phyloP scores from a whole-genome alignment of 768 basidiomycete species.

The Mycena venus region DNA sequence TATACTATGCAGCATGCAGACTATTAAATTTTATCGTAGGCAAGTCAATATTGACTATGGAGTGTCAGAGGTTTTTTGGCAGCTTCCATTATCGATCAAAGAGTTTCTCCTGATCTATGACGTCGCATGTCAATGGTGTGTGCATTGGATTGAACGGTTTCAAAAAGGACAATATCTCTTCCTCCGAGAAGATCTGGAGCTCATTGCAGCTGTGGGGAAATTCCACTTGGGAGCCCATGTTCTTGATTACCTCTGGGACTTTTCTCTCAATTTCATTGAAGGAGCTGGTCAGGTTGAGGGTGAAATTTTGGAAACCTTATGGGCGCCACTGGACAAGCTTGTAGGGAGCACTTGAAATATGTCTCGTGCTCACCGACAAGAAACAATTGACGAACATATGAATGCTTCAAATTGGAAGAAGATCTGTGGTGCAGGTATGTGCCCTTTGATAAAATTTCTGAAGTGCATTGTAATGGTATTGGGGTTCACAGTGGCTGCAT shows the following conservation, averaged over 20 bases:
- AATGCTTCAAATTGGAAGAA: slow-evolving; percentile 51
- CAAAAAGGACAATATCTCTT: neutral
- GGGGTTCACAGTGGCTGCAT: neutral
- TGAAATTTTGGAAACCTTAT: slow-evolving; percentile 50
- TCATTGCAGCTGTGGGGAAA: slow-evolving; percentile 19
- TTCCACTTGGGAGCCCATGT: slow-evolving; percentile 36
- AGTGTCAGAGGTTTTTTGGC: slow-evolving; percentile 35
- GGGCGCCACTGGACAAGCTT: slow-evolving; percentile 44
- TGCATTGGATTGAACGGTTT: slow-evolving; percentile 34
- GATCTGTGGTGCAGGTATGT: slow-evolving; percentile 36
- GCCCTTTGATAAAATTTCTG: neutral
- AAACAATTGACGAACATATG: slow-evolving; percentile 48
- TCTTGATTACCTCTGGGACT: slow-evolving; percentile 3
- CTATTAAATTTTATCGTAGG: slow-evolving; percentile 17
- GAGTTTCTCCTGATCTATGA: slow-evolving; percentile 42
- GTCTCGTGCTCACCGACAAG: slow-evolving; percentile 37
- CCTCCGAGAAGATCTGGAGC: neutral
- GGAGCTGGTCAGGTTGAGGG: slow-evolving; percentile 47
- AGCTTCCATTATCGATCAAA: neutral
- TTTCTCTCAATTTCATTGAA: slow-evolving; percentile 39
- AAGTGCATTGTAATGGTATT: too few species aligned
- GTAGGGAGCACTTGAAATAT: slow-evolving; percentile 39
- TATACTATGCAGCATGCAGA: neutral
- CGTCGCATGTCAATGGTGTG: slow-evolving; percentile 42
- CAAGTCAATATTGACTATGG: slow-evolving; percentile 46